Percentiles rank a stretch among this genome's conserved stretches.
These are phyloP conservation scores for Pichia terricola DNA, from an alignment of 1,139 yeast genomes.

Conservation along the genomic window DNA sequence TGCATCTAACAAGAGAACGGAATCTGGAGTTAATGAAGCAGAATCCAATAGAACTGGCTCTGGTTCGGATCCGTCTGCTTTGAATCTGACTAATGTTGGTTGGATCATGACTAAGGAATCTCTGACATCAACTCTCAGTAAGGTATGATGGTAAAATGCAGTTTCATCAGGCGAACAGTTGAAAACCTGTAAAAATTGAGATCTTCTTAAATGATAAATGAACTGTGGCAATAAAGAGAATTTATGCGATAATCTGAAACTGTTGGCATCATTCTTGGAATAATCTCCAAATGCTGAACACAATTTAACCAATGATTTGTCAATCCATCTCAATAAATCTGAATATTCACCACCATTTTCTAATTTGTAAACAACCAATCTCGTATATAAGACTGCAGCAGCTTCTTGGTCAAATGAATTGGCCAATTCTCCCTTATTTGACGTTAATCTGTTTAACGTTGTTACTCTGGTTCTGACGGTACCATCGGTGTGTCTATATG, in stretches of 20 bases:
- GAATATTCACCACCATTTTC: slow-evolving; percentile 41
- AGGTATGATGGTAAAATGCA: slow-evolving; percentile 89
- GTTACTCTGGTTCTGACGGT: slow-evolving; percentile 86
- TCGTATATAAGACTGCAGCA: slow-evolving; percentile 91
- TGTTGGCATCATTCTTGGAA: slow-evolving; percentile 61
- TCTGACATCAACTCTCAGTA: slow-evolving; percentile 82
- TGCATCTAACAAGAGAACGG: slow-evolving; percentile 81
- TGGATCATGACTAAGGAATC: slow-evolving; percentile 96
- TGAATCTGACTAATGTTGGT: slow-evolving; percentile 85
- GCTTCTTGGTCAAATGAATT: slow-evolving; percentile 96
- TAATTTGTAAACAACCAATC: slow-evolving; percentile 85
- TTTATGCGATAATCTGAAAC: slow-evolving; percentile 70
- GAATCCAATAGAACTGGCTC: slow-evolving; percentile 93
- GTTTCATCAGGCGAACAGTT: slow-evolving; percentile 98
- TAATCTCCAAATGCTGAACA: slow-evolving; percentile 87
- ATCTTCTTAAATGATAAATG: slow-evolving; percentile 90
- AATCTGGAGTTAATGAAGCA: slow-evolving; percentile 82
- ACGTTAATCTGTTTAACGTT: slow-evolving; percentile 37
- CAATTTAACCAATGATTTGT: slow-evolving; percentile 71
- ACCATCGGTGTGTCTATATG: slow-evolving; percentile 73
- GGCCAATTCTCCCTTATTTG: slow-evolving; percentile 27
- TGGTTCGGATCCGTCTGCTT: slow-evolving; percentile 71
- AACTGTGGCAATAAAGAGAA: slow-evolving; percentile 90
- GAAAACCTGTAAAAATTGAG: slow-evolving; percentile 92
- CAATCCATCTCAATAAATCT: slow-evolving; percentile 79